These are phyloP conservation scores for Pythium sukuiense DNA, from an alignment of 352 stramenopile species.

Conservation along the genomic window DNA sequence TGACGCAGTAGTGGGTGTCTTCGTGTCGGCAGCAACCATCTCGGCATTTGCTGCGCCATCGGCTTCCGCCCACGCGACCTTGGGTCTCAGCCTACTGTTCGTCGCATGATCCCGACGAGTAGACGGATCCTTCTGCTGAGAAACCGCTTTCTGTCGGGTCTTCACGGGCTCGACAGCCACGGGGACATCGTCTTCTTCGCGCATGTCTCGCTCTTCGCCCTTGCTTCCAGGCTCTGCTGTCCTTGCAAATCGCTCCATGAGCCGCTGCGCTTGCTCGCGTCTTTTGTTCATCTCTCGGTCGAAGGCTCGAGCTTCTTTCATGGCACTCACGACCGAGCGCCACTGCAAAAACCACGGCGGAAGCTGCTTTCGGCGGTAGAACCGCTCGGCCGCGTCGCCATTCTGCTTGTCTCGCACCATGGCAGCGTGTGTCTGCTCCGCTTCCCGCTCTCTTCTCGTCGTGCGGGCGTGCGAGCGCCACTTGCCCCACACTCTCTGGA, in stretches of 20 bases:
- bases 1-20: not conserved
- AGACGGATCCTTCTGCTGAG: not conserved
- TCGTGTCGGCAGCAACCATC: not conserved
- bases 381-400: slow-evolving; percentile 26
- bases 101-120: not conserved
- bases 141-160: not conserved
- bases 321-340: slow-evolving; percentile 25
- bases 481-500: slow-evolving; percentile 26
- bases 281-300: slow-evolving; percentile 30
- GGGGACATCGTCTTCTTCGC: not conserved
- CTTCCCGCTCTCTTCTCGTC: slow-evolving; percentile 12
- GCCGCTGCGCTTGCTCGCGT: slow-evolving; percentile 35
- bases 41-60: not conserved
- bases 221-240: not conserved
- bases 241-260: slow-evolving; percentile 19
- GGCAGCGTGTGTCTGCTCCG: slow-evolving; percentile 8
- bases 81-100: not conserved
- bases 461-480: slow-evolving; percentile 17
- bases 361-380: slow-evolving; percentile 39
- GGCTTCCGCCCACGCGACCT: not conserved
- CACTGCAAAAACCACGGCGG: slow-evolving; percentile 57
- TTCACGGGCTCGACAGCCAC: not conserved
- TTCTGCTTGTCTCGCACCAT: slow-evolving; percentile 29
- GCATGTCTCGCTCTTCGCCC: not conserved
- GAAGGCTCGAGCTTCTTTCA: slow-evolving; percentile 33